Base-by-base conservation (phyloP, 768 basidiomycete genomes). In the Clathrus columnatus region DNA sequence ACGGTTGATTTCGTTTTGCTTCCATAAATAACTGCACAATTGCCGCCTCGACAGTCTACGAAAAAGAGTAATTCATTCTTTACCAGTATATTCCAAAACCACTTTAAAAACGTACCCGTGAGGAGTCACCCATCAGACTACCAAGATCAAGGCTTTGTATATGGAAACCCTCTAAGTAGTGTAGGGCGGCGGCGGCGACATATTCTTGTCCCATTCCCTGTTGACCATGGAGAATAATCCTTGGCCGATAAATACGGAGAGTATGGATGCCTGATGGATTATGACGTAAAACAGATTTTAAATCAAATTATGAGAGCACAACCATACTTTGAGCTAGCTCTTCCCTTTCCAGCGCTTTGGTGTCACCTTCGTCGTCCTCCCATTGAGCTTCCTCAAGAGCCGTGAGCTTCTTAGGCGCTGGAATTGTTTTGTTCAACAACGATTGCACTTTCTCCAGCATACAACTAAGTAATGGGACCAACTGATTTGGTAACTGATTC, bases 1-100 rank as follows among this genome's bases (percentile, higher is more conserved):
- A 93, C 0, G 96, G 96, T 62, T 95, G 93, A 66, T 96, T 91
- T 24, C 95, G 84, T 66, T 97, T 98, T 0, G 95, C 96, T 68
- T 99, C 96, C 20, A 94, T 79, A 64, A 99, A 97, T 17, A 96
- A 75, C 62, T 98, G 94, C 4, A 97, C 91, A 52, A 97, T 83
- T 1, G 90, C 86, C 1, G 96, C 90, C 70, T 99, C 96, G 4
- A 82, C 70, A 1, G 91, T 91, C 92, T 95, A 53, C 5, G 49
- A 51, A 26, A 30, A 11, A 4, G 51, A 7, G 41, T 8, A 42
- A 48, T 54, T 48, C 30, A 61, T 55, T 28, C n/a, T 36, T 47
- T 17, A 0, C 8, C 18, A 17, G 17, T 5, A 36, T 18, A 1
- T 5, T 46, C 18, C 28, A 7, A 49, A 29, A 16, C 26, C 36